Percentiles rank a stretch among this genome's conserved stretches.
These are phyloP conservation scores for Suhomyces taliae DNA, from an alignment of 1,139 yeast species.

Conservation along the genomic window DNA sequence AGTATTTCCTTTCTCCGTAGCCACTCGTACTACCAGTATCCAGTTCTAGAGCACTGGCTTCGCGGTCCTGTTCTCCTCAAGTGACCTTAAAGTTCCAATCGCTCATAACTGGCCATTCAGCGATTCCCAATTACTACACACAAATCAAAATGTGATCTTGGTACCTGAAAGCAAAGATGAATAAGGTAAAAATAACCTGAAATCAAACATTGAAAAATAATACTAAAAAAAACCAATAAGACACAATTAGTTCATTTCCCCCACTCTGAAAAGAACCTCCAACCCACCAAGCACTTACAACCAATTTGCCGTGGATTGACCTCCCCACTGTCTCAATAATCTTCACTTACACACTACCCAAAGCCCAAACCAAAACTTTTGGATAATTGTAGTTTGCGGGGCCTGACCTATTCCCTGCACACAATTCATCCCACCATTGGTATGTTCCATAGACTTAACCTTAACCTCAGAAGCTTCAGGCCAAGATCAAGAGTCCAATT, in stretches of 20 bases:
- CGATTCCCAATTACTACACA: neutral
- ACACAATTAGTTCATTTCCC: too few relatives aligned
- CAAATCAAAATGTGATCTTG: too few relatives aligned
- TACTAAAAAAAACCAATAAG: too few relatives aligned
- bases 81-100: too few relatives aligned
- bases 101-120: neutral
- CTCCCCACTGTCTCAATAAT: neutral
- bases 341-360: neutral
- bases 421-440: neutral
- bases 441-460: neutral
- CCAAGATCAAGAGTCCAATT: neutral
- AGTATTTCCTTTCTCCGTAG: too few relatives aligned
- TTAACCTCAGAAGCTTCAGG: neutral
- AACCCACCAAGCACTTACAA: neutral
- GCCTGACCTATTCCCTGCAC: neutral
- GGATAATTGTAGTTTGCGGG: too few relatives aligned
- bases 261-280: neutral
- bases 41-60: neutral
- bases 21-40: neutral
- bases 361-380: too few relatives aligned
- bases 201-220: too few relatives aligned
- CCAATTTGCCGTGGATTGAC: neutral
- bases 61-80: too few relatives aligned
- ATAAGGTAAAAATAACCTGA: too few relatives aligned
- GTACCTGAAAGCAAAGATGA: too few relatives aligned